Evolutionary conservation across 2,329 filamentous ascomycete species (phyloP).

Genomic region (Talaromyces sp.): DNA sequence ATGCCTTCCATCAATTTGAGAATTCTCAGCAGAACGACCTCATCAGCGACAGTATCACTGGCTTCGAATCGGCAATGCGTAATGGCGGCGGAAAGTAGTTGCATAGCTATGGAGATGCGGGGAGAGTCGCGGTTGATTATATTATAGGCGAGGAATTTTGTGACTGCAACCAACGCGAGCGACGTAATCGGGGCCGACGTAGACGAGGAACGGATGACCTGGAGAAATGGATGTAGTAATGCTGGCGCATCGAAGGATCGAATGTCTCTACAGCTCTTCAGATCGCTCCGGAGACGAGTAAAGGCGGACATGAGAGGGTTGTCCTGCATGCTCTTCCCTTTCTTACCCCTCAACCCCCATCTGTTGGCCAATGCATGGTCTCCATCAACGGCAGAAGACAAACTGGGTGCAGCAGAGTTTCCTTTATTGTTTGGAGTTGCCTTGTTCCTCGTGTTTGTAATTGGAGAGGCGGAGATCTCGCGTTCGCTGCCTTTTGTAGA

Average conservation of each 20-base stretch:
- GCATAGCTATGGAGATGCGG: slow-evolving; percentile 87
- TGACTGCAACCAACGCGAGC: slow-evolving; percentile 84
- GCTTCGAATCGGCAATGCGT: slow-evolving; percentile 98
- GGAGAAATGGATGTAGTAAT: slow-evolving; percentile 86
- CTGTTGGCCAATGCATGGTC: slow-evolving; percentile 61
- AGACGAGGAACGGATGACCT: slow-evolving; percentile 92
- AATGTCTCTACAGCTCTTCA: slow-evolving; percentile 87
- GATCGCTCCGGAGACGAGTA: slow-evolving; percentile 77
- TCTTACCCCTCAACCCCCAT: slow-evolving; percentile 92
- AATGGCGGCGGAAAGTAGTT: slow-evolving; percentile 86
- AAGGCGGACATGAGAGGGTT: slow-evolving; percentile 95
- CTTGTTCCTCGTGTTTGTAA: slow-evolving; percentile 25
- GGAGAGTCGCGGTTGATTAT: slow-evolving; percentile 80
- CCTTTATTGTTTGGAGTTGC: slow-evolving; percentile 10
- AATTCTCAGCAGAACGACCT: slow-evolving; percentile 91
- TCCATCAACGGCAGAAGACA: slow-evolving; percentile 27
- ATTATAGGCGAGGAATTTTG: slow-evolving; percentile 94
- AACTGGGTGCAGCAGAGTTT: slow-evolving; percentile 8
- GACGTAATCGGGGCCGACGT: slow-evolving; percentile 96
- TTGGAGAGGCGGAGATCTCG: slow-evolving; percentile 35
- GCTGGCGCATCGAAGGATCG: slow-evolving; percentile 81
- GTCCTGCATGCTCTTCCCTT: slow-evolving; percentile 94
- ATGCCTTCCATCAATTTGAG: slow-evolving; percentile 97
- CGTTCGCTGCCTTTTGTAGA: slow-evolving; percentile 42
- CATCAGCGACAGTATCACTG: slow-evolving; percentile 88